Conservation (phyloP, 805 yeast genomes). For the Spathaspora passalidarum region DNA sequence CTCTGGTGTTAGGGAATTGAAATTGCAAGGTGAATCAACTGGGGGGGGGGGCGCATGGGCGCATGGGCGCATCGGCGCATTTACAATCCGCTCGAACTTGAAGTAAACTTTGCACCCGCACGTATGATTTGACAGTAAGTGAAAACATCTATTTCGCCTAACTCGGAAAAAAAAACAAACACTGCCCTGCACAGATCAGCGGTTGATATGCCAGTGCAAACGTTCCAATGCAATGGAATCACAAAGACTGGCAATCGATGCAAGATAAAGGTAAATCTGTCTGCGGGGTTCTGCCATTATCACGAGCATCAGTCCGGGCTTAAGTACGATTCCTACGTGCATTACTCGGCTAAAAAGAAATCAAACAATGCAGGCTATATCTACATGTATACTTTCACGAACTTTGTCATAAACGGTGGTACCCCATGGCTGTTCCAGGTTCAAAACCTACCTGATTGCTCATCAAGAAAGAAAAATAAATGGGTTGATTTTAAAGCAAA, state of each 20-base stretch:
- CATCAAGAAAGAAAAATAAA: conserved; percentile 16
- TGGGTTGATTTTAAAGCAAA: conserved; percentile 36
- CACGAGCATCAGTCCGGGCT: conserved; percentile 18
- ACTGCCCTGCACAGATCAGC: too few species aligned
- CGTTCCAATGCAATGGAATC: conserved; percentile 39
- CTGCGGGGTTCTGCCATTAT: conserved; percentile 30
- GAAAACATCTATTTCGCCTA: too few species aligned
- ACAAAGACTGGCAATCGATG: conserved; percentile 42
- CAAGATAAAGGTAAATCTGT: conserved; percentile 18
- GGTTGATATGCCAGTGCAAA: neutral
- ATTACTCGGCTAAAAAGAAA: neutral
- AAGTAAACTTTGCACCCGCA: too few species aligned
- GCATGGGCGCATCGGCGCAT: too few species aligned
- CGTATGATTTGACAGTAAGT: too few species aligned
- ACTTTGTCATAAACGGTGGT: conserved; percentile 19
- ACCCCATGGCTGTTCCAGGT: conserved; percentile 38
- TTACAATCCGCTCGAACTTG: too few species aligned
- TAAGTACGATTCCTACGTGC: too few species aligned
- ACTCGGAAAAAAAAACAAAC: too few species aligned
- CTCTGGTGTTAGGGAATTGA: too few species aligned
- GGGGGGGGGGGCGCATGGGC: too few species aligned
- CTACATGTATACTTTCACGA: conserved; percentile 48
- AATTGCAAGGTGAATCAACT: too few species aligned
- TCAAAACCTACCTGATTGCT: conserved; percentile 23
- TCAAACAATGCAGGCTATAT: conserved; percentile 34